phyloP scores from a whole-genome alignment of 257 asterid genomes.

The Nicotiana benthamiana region DNA sequence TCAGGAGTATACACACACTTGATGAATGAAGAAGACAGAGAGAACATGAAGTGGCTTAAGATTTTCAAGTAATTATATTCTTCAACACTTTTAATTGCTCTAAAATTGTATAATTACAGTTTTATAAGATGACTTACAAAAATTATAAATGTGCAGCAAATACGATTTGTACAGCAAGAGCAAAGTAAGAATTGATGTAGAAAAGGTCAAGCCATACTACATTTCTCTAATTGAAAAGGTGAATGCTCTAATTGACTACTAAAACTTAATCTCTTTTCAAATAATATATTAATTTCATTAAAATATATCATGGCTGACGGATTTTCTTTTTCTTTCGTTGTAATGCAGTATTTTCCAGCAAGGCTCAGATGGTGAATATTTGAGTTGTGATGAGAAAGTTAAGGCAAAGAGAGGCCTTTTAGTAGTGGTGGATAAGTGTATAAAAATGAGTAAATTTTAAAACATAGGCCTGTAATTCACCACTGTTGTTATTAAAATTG shows the following conservation, averaged over 20 bases:
- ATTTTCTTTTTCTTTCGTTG: too few relatives aligned
- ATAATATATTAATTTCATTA: too few relatives aligned
- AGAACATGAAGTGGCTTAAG: slow-evolving; percentile 1
- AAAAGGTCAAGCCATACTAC: slow-evolving; percentile 56
- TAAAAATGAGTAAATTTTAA: too few relatives aligned
- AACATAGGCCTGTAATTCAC: too few relatives aligned
- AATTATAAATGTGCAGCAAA: background rate
- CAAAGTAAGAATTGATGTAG: slow-evolving; percentile 26
- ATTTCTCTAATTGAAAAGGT: slow-evolving; percentile 64
- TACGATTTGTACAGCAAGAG: slow-evolving; percentile 15
- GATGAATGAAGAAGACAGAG: background rate
- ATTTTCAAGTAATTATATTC: background rate
- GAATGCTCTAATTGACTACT: background rate
- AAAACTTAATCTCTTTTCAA: too few relatives aligned
- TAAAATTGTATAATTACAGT: too few relatives aligned
- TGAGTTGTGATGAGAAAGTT: background rate
- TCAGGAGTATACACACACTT: background rate
- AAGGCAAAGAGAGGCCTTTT: too few relatives aligned
- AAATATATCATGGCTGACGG: too few relatives aligned
- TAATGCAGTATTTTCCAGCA: slow-evolving; percentile 57
- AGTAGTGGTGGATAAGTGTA: too few relatives aligned
- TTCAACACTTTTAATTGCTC: background rate
- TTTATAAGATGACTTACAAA: background rate
- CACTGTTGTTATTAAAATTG: too few relatives aligned
- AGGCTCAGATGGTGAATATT: slow-evolving; percentile 48